Evolutionary conservation across 2,329 filamentous ascomycete species (phyloP).

Genomic region (Fusarium luffae): DNA sequence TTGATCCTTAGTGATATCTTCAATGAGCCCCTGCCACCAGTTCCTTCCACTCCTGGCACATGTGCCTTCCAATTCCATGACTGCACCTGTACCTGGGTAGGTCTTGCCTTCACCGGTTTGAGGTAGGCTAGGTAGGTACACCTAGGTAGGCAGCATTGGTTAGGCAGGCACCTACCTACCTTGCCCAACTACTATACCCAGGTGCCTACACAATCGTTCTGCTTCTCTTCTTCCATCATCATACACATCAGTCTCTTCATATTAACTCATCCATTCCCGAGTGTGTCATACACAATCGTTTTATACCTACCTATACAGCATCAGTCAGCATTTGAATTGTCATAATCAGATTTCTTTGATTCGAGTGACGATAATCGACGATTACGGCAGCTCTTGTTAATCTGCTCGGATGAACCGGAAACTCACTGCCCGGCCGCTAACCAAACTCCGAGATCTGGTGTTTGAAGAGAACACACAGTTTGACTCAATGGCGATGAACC

Average conservation of each 20-base stretch:
- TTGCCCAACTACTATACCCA: neutral
- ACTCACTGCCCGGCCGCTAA: constrained; percentile 8
- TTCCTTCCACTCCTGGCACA: neutral
- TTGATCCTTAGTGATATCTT: neutral
- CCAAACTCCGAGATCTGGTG: constrained; percentile 3
- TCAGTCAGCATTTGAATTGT: constrained; percentile 66
- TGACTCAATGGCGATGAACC: constrained; percentile 25
- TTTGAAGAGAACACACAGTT: constrained; percentile 36
- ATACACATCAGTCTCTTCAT: neutral
- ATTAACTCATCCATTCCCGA: neutral
- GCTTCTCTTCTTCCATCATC: neutral
- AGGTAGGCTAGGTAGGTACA: no score
- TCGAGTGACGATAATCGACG: constrained; percentile 52
- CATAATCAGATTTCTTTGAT: constrained; percentile 59
- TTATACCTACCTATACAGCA: neutral
- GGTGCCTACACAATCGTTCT: neutral
- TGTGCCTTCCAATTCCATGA: neutral
- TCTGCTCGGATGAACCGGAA: constrained; percentile 33
- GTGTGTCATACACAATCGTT: neutral
- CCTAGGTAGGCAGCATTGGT: no score
- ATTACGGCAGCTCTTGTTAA: constrained; percentile 60
- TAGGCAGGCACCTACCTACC: neutral
- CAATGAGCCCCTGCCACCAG: neutral
- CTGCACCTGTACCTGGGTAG: neutral
- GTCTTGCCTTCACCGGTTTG: neutral